These are phyloP conservation scores for Lenzites betulinus DNA, from an alignment of 768 basidiomycete species.

Conservation along the genomic window DNA sequence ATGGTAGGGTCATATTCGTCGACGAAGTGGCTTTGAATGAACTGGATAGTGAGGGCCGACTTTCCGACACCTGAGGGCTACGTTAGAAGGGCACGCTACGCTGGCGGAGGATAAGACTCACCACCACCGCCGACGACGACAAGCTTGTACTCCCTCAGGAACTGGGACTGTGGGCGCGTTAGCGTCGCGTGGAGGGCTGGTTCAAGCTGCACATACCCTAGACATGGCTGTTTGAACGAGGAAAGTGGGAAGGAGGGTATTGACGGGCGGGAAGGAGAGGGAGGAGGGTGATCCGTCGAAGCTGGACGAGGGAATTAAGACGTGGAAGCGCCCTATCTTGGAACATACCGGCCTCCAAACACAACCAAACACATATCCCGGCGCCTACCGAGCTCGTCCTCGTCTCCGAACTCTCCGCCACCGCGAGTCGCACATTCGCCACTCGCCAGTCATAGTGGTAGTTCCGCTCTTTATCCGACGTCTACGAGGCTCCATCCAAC, in stretches of 20 bases:
- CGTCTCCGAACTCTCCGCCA: too few species aligned
- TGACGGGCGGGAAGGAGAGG: slow-evolving; percentile 18
- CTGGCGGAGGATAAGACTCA: slow-evolving; percentile 36
- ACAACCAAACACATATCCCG: slow-evolving; percentile 13
- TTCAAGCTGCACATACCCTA: slow-evolving; percentile 28
- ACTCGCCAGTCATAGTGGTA: neutral
- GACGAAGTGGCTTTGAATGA: slow-evolving; percentile 94
- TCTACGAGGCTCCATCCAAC: neutral
- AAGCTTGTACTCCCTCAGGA: slow-evolving; percentile 96
- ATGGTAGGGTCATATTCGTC: slow-evolving; percentile 96
- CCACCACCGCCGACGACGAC: slow-evolving; percentile 99
- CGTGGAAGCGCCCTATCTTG: slow-evolving; percentile 19
- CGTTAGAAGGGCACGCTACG: neutral
- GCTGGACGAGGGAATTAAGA: slow-evolving; percentile 15
- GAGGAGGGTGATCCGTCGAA: slow-evolving; percentile 22
- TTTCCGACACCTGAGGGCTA: slow-evolving; percentile 62
- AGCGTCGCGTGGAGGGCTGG: neutral
- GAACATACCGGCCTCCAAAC: slow-evolving; percentile 13
- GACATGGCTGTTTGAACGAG: slow-evolving; percentile 31
- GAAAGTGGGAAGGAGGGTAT: slow-evolving; percentile 13
- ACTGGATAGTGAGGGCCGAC: slow-evolving; percentile 95
- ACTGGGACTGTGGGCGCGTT: slow-evolving; percentile 60
- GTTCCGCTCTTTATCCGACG: neutral
- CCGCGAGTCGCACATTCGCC: neutral
- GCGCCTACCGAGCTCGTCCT: slow-evolving; percentile 1